Evolutionary conservation across 495 filamentous ascomycete genomes (phyloP).

Genomic region (Annulohypoxylon moriforme): DNA sequence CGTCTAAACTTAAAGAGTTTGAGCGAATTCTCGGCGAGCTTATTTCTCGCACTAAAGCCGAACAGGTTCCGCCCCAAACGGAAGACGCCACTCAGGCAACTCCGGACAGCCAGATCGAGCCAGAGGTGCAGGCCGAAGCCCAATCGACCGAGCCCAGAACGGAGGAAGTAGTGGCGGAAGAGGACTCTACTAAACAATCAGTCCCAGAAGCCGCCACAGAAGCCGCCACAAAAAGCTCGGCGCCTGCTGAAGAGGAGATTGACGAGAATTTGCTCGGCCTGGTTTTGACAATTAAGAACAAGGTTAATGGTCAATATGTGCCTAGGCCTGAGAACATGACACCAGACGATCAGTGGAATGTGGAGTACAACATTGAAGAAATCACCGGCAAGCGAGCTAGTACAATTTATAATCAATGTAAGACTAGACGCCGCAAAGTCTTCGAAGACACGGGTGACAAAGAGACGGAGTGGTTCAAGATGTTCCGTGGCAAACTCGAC

Average conservation of each 20-base stretch:
- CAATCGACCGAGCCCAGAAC: conserved; percentile 13
- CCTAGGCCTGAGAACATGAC: conserved; percentile 66
- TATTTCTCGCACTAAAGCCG: conserved; percentile 44
- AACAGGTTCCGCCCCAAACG: conserved; percentile 41
- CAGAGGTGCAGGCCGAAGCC: conserved; percentile 9
- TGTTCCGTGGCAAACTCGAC: conserved; percentile 51
- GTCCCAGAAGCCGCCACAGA: conserved; percentile 3
- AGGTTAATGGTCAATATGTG: conserved; percentile 74
- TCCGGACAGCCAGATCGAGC: not conserved
- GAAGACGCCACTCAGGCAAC: conserved; percentile 23
- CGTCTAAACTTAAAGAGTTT: conserved; percentile 52
- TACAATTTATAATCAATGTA: conserved; percentile 62
- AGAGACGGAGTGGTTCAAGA: conserved; percentile 53
- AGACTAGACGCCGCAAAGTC: conserved; percentile 62
- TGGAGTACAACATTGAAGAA: conserved; percentile 81
- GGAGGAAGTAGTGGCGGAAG: not conserved
- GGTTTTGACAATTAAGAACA: conserved; percentile 75
- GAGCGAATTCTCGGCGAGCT: conserved; percentile 55
- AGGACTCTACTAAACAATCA: conserved; percentile 15
- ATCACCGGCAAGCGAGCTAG: conserved; percentile 51
- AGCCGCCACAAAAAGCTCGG: no score
- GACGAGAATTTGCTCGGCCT: conserved; percentile 66
- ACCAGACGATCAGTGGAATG: conserved; percentile 63
- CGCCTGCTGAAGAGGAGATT: conserved; percentile 16
- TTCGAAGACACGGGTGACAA: conserved; percentile 46